These are phyloP conservation scores for Phytophthora hibernalis DNA, from an alignment of 352 stramenopile species.

Conservation along the genomic window DNA sequence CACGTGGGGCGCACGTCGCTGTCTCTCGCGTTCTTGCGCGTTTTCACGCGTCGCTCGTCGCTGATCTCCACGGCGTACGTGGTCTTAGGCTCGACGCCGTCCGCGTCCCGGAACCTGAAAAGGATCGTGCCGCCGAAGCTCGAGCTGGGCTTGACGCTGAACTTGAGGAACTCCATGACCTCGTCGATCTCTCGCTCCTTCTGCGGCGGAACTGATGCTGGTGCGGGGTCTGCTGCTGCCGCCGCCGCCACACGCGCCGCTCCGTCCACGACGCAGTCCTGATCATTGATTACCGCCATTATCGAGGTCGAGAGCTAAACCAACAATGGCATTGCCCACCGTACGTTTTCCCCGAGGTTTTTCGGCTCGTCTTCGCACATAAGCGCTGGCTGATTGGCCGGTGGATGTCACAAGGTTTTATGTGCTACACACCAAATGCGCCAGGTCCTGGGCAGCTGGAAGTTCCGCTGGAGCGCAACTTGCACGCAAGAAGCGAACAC, in stretches of 20 bases:
- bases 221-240: too few relatives aligned
- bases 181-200: constrained; percentile 86
- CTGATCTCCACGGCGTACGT: constrained; percentile 77
- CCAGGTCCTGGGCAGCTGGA: background rate
- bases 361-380: constrained; percentile 18
- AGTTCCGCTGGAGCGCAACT: too few relatives aligned
- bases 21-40: constrained; percentile 60
- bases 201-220: constrained; percentile 1
- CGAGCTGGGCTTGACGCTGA: constrained; percentile 78
- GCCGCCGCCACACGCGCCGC: background rate
- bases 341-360: constrained; percentile 34
- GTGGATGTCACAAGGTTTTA: background rate
- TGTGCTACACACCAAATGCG: constrained; percentile 17
- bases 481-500: background rate
- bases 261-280: constrained; percentile 17
- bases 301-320: constrained; percentile 7
- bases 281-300: constrained; percentile 22
- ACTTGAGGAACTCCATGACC: constrained; percentile 89
- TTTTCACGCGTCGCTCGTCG: constrained; percentile 54
- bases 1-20: constrained; percentile 60
- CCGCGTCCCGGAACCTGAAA: constrained; percentile 80
- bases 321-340: constrained; percentile 33
- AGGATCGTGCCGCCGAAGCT: constrained; percentile 83
- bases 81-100: constrained; percentile 44
- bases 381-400: constrained; percentile 7